phyloP scores from a whole-genome alignment of 306 rosid genomes.

The Cucurbita ficifolia region DNA sequence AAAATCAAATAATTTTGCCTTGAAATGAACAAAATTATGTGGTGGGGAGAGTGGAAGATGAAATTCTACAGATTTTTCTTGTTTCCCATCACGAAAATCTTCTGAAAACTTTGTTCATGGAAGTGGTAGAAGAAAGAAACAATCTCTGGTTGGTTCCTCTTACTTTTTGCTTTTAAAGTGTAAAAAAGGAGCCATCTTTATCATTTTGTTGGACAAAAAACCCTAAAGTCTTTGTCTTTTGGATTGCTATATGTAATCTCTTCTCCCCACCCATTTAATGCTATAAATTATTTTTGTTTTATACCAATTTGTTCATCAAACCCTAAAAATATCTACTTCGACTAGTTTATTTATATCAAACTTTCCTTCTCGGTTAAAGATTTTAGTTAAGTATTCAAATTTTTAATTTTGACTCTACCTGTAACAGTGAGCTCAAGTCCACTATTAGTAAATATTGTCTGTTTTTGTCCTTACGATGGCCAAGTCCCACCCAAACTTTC shows the following conservation, averaged over 20 bases:
- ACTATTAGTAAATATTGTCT: no score
- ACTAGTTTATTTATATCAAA: background rate
- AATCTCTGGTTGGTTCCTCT: background rate
- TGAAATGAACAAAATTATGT: no score
- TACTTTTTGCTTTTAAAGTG: background rate
- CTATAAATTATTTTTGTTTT: background rate
- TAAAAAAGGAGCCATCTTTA: background rate
- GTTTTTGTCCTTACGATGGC: no score
- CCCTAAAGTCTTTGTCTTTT: background rate
- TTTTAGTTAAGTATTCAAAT: no score
- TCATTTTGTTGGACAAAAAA: background rate
- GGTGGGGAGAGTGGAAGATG: no score
- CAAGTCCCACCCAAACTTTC: no score
- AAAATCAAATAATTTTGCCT: background rate
- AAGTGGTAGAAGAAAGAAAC: background rate
- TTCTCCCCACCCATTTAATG: background rate
- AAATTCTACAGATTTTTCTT: background rate
- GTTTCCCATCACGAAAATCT: constrained; percentile 7
- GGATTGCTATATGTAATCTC: background rate
- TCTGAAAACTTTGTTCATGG: background rate
- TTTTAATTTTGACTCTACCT: no score
- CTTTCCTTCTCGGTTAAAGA: background rate
- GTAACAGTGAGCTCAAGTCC: no score
- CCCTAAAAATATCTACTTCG: background rate
- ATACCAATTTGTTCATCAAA: background rate